phyloP scores from a whole-genome alignment of 306 rosid species.

The Hippophae tibetana region DNA sequence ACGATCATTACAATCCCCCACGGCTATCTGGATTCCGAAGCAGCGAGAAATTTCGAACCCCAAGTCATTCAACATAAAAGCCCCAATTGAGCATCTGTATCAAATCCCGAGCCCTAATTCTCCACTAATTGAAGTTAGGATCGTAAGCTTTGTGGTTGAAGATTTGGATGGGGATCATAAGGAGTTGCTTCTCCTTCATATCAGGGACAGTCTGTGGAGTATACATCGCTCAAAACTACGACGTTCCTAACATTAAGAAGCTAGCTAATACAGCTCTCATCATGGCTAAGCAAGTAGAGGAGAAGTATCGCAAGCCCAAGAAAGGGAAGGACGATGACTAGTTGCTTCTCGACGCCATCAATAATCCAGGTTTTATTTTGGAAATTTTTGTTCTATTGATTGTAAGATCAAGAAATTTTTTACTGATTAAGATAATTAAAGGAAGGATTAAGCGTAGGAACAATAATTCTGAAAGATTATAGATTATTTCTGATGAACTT shows the following conservation, averaged over 20 bases:
- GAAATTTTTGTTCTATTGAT: background rate
- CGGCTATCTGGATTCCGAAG: no score
- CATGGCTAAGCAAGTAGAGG: slow-evolving; percentile 41
- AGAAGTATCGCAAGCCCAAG: slow-evolving; percentile 38
- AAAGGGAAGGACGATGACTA: slow-evolving; percentile 30
- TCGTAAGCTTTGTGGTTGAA: background rate
- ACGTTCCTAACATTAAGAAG: slow-evolving; percentile 62
- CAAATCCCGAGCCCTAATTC: slow-evolving; percentile 11
- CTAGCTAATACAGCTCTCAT: slow-evolving; percentile 30
- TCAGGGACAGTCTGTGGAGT: slow-evolving; percentile 49
- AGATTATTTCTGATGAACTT: background rate
- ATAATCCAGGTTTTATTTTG: slow-evolving; percentile 24
- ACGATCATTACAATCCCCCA: no score
- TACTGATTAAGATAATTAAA: no score
- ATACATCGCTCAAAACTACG: slow-evolving; percentile 66
- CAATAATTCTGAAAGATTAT: background rate
- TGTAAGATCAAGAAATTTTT: background rate
- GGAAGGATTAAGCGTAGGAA: background rate
- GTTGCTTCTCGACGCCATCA: background rate
- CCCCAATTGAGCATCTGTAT: background rate
- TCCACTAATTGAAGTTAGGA: background rate
- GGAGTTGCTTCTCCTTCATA: slow-evolving; percentile 61
- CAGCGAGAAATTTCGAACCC: no score
- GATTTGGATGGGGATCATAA: slow-evolving; percentile 59
- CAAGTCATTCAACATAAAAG: background rate